Percentiles rank a stretch among this genome's conserved stretches.
Conservation (phyloP, 2,329 filamentous ascomycete species). For the Diaporthe citri region DNA sequence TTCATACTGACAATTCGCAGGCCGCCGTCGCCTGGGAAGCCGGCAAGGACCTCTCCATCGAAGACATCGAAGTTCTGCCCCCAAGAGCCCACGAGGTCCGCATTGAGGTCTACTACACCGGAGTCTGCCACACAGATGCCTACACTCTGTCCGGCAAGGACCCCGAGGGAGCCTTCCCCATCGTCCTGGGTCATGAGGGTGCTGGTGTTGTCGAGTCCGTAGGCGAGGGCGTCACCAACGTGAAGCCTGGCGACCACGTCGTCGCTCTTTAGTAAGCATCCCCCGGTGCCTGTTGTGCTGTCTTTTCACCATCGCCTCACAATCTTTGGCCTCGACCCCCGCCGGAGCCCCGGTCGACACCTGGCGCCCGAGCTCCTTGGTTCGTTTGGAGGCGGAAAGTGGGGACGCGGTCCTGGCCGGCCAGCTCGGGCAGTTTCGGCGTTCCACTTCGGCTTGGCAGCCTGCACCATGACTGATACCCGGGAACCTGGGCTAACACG, state of each 20-base stretch:
- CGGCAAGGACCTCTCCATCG: constrained; percentile 87
- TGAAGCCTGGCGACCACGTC: constrained; percentile 94
- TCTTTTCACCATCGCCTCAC: neutral
- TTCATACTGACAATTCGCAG: constrained; percentile 55
- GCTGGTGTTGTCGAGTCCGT: constrained; percentile 93
- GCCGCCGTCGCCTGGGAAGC: constrained; percentile 98
- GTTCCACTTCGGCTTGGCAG: constrained; percentile 23
- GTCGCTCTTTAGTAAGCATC: constrained; percentile 82
- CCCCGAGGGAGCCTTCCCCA: constrained; percentile 93
- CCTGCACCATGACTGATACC: neutral
- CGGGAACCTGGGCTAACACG: constrained; percentile 7
- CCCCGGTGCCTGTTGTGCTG: neutral
- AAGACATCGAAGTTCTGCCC: constrained; percentile 92
- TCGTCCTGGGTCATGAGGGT: constrained; percentile 91
- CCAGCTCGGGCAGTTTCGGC: constrained; percentile 8
- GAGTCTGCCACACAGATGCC: constrained; percentile 97
- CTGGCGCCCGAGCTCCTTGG: constrained; percentile 19
- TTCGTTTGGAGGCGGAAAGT: constrained; percentile 15
- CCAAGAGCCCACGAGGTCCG: constrained; percentile 95
- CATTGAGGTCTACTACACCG: constrained; percentile 97
- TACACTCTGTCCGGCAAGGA: constrained; percentile 98
- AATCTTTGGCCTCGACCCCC: constrained; percentile 4
- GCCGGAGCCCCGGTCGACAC: constrained; percentile 9
- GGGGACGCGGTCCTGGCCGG: constrained; percentile 20
- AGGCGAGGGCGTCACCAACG: constrained; percentile 93